Conservation (phyloP, 1,284 basidiomycete genomes). For the Vanrija sp. region DNA sequence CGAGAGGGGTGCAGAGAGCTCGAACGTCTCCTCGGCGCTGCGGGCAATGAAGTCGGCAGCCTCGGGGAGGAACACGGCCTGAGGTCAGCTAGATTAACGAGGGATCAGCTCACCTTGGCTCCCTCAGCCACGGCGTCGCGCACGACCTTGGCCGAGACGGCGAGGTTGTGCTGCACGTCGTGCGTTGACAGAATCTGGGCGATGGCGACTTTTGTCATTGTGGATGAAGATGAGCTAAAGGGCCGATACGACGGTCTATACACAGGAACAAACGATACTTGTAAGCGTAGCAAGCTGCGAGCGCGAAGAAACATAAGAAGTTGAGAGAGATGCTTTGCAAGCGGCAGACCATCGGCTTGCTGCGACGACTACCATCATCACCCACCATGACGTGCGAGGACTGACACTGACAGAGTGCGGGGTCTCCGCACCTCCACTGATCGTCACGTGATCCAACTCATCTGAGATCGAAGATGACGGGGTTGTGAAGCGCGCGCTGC, state of each 20-base stretch:
- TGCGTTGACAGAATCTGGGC: conserved; percentile 38
- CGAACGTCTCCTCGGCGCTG: conserved; percentile 34
- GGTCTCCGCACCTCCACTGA: too few species aligned
- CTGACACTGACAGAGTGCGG: too few species aligned
- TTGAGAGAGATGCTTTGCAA: too few species aligned
- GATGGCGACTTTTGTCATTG: conserved; percentile 30
- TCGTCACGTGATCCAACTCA: too few species aligned
- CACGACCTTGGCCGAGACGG: conserved; percentile 44
- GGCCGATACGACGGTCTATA: background rate
- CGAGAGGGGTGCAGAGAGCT: conserved; percentile 32
- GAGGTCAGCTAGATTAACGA: background rate
- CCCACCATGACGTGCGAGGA: too few species aligned
- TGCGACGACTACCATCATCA: too few species aligned
- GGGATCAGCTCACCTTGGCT: conserved; percentile 38
- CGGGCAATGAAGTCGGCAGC: conserved; percentile 54
- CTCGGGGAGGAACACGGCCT: conserved; percentile 53
- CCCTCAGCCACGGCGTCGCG: conserved; percentile 46
- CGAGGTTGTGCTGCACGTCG: conserved; percentile 44
- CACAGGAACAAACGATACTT: too few species aligned
- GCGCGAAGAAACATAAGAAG: too few species aligned
- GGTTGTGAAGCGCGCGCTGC: background rate
- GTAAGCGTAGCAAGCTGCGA: too few species aligned
- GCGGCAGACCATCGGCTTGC: too few species aligned
- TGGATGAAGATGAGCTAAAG: background rate
- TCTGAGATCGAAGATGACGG: background rate